Conservation (phyloP, 2,329 filamentous ascomycete genomes). For the Epichloe gansuensis region DNA sequence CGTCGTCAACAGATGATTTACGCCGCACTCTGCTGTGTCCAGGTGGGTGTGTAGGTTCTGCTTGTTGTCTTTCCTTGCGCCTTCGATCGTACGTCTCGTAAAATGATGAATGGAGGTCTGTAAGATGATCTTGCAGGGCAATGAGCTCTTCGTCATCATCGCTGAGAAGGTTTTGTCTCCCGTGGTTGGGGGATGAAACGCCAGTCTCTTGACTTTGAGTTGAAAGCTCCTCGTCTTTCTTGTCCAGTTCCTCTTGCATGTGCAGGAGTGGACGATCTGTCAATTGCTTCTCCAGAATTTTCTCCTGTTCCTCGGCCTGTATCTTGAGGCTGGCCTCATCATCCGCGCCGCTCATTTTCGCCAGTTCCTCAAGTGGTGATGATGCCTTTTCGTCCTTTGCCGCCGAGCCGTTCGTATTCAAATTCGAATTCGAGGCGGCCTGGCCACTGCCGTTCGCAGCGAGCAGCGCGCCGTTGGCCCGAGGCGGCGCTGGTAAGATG, state of each 20-base stretch:
- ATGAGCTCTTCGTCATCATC: conserved; percentile 79
- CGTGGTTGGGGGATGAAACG: conserved; percentile 22
- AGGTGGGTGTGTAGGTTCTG: conserved; percentile 22
- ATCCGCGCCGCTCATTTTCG: conserved; percentile 61
- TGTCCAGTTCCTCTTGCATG: conserved; percentile 82
- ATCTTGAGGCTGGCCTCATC: conserved; percentile 55
- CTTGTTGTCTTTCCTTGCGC: conserved; percentile 21
- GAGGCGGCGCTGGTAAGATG: conserved; percentile 24
- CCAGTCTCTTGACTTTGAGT: conserved; percentile 15
- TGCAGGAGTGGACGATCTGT: conserved; percentile 81
- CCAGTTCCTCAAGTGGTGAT: conserved; percentile 56
- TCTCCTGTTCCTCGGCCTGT: conserved; percentile 76
- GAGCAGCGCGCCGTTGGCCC: conserved; percentile 12
- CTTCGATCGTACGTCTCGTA: conserved; percentile 68
- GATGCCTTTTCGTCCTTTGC: conserved; percentile 16
- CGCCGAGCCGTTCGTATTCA: background rate
- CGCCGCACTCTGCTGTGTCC: conserved; percentile 20
- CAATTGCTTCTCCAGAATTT: conserved; percentile 76
- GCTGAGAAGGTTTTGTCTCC: conserved; percentile 63
- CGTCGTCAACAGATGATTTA: conserved; percentile 24
- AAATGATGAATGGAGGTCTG: conserved; percentile 63
- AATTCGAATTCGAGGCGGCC: background rate
- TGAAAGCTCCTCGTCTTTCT: conserved; percentile 43
- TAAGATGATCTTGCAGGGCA: conserved; percentile 63
- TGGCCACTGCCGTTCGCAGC: background rate